Conservation (phyloP, 2,329 filamentous ascomycete species). For the Paracorniculantispora psalliotae region DNA sequence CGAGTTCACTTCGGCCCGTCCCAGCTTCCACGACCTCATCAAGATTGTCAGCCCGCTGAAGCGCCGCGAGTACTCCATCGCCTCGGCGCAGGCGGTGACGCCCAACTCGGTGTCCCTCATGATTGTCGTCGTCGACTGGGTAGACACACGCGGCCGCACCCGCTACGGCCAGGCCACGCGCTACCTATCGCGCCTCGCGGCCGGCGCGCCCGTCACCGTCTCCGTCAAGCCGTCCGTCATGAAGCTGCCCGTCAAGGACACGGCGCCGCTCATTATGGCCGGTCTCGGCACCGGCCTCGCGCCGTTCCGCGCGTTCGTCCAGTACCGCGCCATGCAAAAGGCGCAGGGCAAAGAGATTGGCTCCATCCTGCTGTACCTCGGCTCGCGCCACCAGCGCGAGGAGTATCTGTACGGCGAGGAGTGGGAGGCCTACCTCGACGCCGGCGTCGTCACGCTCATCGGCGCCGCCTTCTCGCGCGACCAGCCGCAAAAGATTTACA, state of each 20-base stretch:
- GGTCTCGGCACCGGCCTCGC: constrained; percentile 96
- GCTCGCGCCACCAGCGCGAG: constrained; percentile 92
- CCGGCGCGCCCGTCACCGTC: constrained; percentile 77
- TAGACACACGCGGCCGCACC: constrained; percentile 78
- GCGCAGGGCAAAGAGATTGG: constrained; percentile 95
- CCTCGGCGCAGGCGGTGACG: constrained; percentile 91
- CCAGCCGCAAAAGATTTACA: constrained; percentile 98
- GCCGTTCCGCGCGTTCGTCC: constrained; percentile 98
- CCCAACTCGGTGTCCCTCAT: constrained; percentile 87
- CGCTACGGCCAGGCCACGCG: constrained; percentile 91
- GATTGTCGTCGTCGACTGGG: constrained; percentile 97
- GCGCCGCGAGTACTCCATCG: constrained; percentile 97
- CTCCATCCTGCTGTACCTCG: constrained; percentile 90
- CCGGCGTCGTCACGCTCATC: constrained; percentile 89
- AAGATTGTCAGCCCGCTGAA: constrained; percentile 88
- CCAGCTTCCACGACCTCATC: constrained; percentile 80
- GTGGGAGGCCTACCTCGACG: constrained; percentile 96
- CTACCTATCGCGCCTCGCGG: constrained; percentile 72
- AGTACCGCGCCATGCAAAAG: constrained; percentile 97
- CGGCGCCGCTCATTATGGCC: constrained; percentile 95
- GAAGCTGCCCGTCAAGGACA: constrained; percentile 88
- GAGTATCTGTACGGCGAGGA: constrained; percentile 99
- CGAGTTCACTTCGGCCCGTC: constrained; percentile 86
- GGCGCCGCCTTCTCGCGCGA: constrained; percentile 94
- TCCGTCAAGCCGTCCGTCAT: constrained; percentile 98